Conservation (phyloP, 1,284 basidiomycete species). For the Vanrija humicola region DNA sequence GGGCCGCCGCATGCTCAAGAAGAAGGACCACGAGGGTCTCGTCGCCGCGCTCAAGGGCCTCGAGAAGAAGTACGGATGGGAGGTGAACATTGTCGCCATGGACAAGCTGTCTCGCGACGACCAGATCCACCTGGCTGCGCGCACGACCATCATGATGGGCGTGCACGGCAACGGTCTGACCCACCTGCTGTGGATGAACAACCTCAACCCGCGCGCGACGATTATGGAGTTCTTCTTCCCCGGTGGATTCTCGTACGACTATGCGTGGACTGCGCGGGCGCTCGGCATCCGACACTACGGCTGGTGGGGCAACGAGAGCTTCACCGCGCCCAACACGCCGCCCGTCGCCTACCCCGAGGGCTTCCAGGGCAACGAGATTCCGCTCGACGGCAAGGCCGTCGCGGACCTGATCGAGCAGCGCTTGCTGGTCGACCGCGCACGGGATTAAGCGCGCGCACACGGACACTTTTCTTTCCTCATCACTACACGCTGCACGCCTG, state of each 20-base stretch:
- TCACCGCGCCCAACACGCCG: constrained; percentile 54
- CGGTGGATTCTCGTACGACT: constrained; percentile 71
- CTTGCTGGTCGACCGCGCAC: constrained; percentile 33
- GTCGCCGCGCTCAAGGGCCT: constrained; percentile 56
- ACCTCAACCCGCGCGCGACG: constrained; percentile 43
- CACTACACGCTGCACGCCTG: background rate
- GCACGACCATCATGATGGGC: constrained; percentile 74
- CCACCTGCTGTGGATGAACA: constrained; percentile 70
- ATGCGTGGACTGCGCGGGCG: constrained; percentile 60
- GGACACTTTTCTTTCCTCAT: background rate
- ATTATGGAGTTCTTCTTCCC: constrained; percentile 69
- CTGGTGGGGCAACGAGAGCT: constrained; percentile 70
- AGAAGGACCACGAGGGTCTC: constrained; percentile 48
- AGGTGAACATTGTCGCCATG: constrained; percentile 77
- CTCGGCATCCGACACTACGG: constrained; percentile 71
- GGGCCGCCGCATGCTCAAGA: constrained; percentile 61
- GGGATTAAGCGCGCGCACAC: background rate
- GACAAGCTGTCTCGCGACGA: constrained; percentile 72
- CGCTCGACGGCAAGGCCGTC: constrained; percentile 52
- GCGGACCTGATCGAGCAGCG: constrained; percentile 44
- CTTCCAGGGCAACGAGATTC: constrained; percentile 54
- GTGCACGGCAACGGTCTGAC: constrained; percentile 75
- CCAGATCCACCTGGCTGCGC: constrained; percentile 69
- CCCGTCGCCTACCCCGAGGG: constrained; percentile 50
- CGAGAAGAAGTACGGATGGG: constrained; percentile 67